A percentile compares a stretch with the other conserved stretches of the same genome.
These are phyloP conservation scores for Mortierella antarctica DNA, from an alignment of 192 early-diverging fungal species.

Conservation along the genomic window DNA sequence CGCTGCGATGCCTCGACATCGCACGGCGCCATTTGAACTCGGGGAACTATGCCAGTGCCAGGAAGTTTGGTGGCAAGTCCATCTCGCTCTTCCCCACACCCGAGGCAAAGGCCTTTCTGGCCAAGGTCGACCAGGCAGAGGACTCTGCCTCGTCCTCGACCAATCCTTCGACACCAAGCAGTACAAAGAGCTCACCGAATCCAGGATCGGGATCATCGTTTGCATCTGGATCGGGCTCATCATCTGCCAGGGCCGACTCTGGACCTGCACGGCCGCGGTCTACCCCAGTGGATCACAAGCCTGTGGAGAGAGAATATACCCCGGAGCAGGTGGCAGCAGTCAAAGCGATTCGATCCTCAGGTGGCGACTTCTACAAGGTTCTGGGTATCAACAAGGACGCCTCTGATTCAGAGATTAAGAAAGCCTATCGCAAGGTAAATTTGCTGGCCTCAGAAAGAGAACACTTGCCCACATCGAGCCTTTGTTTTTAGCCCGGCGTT, in stretches of 20 bases:
- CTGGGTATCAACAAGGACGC: constrained; percentile 82
- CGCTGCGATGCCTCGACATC: constrained; percentile 77
- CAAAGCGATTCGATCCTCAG: constrained; percentile 77
- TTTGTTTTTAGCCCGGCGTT: not conserved
- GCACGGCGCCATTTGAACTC: constrained; percentile 75
- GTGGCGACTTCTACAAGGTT: constrained; percentile 86
- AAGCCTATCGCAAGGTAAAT: constrained; percentile 91
- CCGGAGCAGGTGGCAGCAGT: constrained; percentile 84
- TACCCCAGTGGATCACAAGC: constrained; percentile 41
- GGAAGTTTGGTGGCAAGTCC: constrained; percentile 86
- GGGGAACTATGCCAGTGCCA: constrained; percentile 78
- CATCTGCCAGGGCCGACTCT: constrained; percentile 24
- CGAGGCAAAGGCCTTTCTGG: constrained; percentile 68
- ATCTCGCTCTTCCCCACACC: constrained; percentile 83
- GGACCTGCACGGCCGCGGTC: constrained; percentile 27
- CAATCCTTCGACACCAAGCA: constrained; percentile 33
- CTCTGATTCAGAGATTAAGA: constrained; percentile 87
- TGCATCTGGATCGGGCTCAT: constrained; percentile 6
- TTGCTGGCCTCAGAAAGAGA: not conserved
- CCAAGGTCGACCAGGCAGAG: constrained; percentile 48
- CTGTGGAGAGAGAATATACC: constrained; percentile 71
- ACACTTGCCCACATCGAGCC: not conserved
- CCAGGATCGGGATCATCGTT: constrained; percentile 16
- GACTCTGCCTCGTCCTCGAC: constrained; percentile 14
- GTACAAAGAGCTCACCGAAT: constrained; percentile 33